These are phyloP conservation scores for Cercophora samala DNA, from an alignment of 495 filamentous ascomycete species.

Conservation along the genomic window DNA sequence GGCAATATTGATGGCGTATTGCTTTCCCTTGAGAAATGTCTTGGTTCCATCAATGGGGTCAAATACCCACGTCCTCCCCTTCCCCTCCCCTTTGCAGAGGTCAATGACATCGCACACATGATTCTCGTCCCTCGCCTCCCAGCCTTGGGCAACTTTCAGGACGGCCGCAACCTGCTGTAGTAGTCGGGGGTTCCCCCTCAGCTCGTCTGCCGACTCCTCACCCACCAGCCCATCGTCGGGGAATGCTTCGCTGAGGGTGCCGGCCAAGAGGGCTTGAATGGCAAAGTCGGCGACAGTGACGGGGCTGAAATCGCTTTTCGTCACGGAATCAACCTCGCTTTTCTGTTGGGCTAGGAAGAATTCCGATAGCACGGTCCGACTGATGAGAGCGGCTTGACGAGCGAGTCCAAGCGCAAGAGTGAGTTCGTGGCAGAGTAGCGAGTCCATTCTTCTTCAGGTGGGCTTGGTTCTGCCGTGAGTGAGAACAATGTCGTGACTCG, in stretches of 20 bases:
- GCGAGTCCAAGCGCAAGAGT: background rate
- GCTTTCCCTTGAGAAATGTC: slow-evolving; percentile 59
- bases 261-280: slow-evolving; percentile 60
- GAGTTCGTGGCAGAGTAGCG: background rate
- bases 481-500: background rate
- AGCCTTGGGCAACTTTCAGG: background rate
- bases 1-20: slow-evolving; percentile 55
- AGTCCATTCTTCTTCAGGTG: background rate
- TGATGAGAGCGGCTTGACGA: background rate
- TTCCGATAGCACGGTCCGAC: background rate
- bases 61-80: slow-evolving; percentile 56
- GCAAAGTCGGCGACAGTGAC: slow-evolving; percentile 69
- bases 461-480: background rate
- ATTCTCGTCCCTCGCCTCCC: slow-evolving; percentile 20
- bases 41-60: slow-evolving; percentile 73
- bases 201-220: slow-evolving; percentile 57
- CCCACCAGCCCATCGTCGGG: slow-evolving; percentile 58
- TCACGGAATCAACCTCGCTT: slow-evolving; percentile 10
- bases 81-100: slow-evolving; percentile 45
- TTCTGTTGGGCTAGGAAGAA: background rate
- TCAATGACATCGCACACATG: slow-evolving; percentile 38
- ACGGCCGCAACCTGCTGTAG: slow-evolving; percentile 54
- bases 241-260: slow-evolving; percentile 51
- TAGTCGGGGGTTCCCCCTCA: slow-evolving; percentile 48
- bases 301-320: slow-evolving; percentile 58